Evolutionary conservation across 2,329 filamentous ascomycete species (phyloP).

Genomic region (Trichophyton mentagrophytes): DNA sequence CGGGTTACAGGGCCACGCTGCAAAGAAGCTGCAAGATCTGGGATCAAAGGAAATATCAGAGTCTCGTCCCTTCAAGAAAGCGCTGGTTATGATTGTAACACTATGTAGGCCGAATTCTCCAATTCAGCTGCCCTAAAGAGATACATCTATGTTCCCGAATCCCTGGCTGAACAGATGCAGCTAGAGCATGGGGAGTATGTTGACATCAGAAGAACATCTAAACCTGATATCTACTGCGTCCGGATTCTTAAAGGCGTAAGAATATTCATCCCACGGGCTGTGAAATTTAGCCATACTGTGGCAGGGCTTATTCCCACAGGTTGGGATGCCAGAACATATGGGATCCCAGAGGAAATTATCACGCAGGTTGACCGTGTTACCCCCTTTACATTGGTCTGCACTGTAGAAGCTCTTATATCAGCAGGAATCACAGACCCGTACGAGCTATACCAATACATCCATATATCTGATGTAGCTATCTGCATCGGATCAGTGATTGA

Average conservation of each 20-base stretch:
- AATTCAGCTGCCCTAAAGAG: not conserved
- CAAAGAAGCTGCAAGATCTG: not conserved
- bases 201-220: constrained; percentile 8
- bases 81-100: not conserved
- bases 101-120: not conserved
- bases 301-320: constrained; percentile 27
- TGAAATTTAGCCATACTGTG: constrained; percentile 18
- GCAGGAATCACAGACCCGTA: constrained; percentile 26
- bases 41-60: not conserved
- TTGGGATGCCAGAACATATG: constrained; percentile 25
- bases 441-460: constrained; percentile 23
- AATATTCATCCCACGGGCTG: constrained; percentile 23
- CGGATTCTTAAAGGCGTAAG: constrained; percentile 21
- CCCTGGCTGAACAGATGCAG: constrained; percentile 22
- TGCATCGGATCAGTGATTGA: constrained; percentile 24
- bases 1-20: not conserved
- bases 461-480: constrained; percentile 26
- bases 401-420: constrained; percentile 23
- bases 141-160: constrained; percentile 16
- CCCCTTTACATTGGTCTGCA: constrained; percentile 22
- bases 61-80: not conserved
- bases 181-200: constrained; percentile 24
- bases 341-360: constrained; percentile 27
- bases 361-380: constrained; percentile 26
- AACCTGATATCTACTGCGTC: not conserved